phyloP scores from a whole-genome alignment of 2,329 filamentous ascomycete genomes.

The Coniochaeta sp. region DNA sequence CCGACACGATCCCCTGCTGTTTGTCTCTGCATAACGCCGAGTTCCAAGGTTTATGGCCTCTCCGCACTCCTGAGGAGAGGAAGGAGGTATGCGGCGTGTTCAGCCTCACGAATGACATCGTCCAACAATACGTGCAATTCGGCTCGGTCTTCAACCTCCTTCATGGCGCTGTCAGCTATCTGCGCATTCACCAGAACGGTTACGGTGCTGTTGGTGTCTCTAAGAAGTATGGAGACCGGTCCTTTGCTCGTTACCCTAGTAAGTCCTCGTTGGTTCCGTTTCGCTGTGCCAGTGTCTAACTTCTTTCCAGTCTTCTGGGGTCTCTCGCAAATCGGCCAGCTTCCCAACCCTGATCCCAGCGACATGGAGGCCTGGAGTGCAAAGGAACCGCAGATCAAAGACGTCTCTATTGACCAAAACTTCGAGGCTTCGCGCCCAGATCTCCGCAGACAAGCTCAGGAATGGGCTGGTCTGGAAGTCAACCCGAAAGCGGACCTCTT shows the following conservation, averaged over 20 bases:
- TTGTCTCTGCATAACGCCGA: conserved; percentile 61
- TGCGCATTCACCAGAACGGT: conserved; percentile 1
- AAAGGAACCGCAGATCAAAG: conserved; percentile 21
- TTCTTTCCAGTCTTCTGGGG: conserved; percentile 48
- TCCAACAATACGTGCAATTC: conserved; percentile 55
- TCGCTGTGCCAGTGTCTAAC: too few species aligned
- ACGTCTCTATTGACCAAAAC: conserved; percentile 43
- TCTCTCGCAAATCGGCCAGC: conserved; percentile 48
- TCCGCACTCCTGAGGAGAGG: conserved; percentile 53
- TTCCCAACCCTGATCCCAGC: conserved; percentile 57
- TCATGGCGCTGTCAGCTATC: neutral
- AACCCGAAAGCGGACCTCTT: conserved; percentile 55
- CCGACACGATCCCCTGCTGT: conserved; percentile 51
- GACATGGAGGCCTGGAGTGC: conserved; percentile 46
- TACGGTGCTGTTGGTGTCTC: conserved; percentile 2
- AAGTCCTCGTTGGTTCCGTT: too few species aligned
- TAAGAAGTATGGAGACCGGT: conserved; percentile 2
- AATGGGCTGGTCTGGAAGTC: conserved; percentile 57
- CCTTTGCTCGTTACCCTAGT: conserved; percentile 51
- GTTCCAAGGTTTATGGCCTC: conserved; percentile 61
- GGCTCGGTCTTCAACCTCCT: neutral
- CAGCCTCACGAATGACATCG: conserved; percentile 49
- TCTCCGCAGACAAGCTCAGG: conserved; percentile 55
- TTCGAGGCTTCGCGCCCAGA: conserved; percentile 45
- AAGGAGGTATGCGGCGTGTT: conserved; percentile 57